Evolutionary conservation across 2,329 filamentous ascomycete species (phyloP), one percentile per base, ranked within the genome.

Genomic region (Exophiala lecanii-corni): DNA sequence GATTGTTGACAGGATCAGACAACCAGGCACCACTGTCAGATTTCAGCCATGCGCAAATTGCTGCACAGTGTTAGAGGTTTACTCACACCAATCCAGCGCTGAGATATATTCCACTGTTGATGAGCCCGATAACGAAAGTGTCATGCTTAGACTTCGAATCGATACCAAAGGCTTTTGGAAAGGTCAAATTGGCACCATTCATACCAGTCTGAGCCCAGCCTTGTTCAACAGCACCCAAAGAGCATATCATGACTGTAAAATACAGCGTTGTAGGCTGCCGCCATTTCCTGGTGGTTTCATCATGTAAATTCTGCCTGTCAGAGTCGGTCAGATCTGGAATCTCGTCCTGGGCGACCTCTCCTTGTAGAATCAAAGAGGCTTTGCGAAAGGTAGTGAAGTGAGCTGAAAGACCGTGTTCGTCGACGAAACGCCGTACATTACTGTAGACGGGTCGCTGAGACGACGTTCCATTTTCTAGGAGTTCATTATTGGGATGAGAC

Each of bases 1-100:
- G 67, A 42, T 79, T 75, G 62, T 88, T 88, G 63, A 87, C 74
- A 1, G 84, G 83, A 20, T 81, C 82, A 0, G 80, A 81, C 9
- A 82, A 61, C 81, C 81, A 84, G 57, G 78, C 81, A 4, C 80
- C 79, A 51, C 69, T 71, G 36, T 15, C 18, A 16, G n/a, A n/a
- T n/a, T n/a, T n/a, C n/a, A n/a, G n/a, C n/a, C n/a, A n/a, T n/a
- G n/a, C n/a, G n/a, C n/a, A n/a, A n/a, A n/a, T n/a, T n/a, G n/a
- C n/a, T n/a, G n/a, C n/a, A n/a, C n/a, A n/a, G n/a, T n/a, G n/a
- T n/a, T n/a, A n/a, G n/a, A 12, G 23, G 23, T 12, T 13, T 21
- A 53, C 65, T 55, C 56, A 73, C 66, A 77, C 61, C 40, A 67
- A 63, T 3, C 69, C 67, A 51, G 63, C 64, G 25, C 72, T 74